Percentiles rank a stretch among this genome's conserved stretches.
phyloP scores from a whole-genome alignment of 768 basidiomycete genomes.

The Pilatotrama ljubarskyi region DNA sequence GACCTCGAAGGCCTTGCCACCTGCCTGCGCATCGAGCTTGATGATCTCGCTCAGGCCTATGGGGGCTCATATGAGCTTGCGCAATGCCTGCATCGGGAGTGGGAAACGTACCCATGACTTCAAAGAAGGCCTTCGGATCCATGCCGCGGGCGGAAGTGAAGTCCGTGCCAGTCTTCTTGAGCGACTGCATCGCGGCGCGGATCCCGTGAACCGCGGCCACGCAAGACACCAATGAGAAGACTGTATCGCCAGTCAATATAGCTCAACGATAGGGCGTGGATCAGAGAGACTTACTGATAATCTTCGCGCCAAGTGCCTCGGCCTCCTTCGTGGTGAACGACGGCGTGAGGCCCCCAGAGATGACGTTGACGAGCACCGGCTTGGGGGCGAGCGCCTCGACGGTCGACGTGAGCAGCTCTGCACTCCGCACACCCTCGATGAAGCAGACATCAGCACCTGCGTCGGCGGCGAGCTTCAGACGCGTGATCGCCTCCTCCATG shows the following conservation, averaged over 20 bases:
- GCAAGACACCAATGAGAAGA: conserved; percentile 75
- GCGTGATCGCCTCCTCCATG: conserved; percentile 71
- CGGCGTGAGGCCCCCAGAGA: conserved; percentile 76
- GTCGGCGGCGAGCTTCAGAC: conserved; percentile 69
- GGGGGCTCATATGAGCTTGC: background rate
- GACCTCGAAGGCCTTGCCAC: conserved; percentile 56
- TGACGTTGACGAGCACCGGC: conserved; percentile 78
- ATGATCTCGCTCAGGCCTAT: conserved; percentile 55
- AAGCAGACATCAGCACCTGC: conserved; percentile 81
- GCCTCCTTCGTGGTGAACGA: conserved; percentile 71
- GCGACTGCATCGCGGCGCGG: conserved; percentile 71
- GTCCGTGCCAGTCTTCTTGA: conserved; percentile 80
- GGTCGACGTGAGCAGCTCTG: conserved; percentile 61
- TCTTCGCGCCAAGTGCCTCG: conserved; percentile 69
- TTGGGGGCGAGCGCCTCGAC: conserved; percentile 70
- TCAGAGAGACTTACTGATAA: conserved; percentile 58
- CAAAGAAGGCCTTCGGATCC: conserved; percentile 78
- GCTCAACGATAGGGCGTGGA: background rate
- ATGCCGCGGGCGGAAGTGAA: conserved; percentile 58
- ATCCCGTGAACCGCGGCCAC: conserved; percentile 79
- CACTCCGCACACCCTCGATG: conserved; percentile 74
- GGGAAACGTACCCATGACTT: conserved; percentile 63
- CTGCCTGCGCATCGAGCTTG: conserved; percentile 55
- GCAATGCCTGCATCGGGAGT: background rate
- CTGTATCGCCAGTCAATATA: conserved; percentile 33